Evolutionary conservation across 768 basidiomycete genomes (phyloP), one percentile per base, ranked within the genome.

Genomic region (Lentinula aciculospora): DNA sequence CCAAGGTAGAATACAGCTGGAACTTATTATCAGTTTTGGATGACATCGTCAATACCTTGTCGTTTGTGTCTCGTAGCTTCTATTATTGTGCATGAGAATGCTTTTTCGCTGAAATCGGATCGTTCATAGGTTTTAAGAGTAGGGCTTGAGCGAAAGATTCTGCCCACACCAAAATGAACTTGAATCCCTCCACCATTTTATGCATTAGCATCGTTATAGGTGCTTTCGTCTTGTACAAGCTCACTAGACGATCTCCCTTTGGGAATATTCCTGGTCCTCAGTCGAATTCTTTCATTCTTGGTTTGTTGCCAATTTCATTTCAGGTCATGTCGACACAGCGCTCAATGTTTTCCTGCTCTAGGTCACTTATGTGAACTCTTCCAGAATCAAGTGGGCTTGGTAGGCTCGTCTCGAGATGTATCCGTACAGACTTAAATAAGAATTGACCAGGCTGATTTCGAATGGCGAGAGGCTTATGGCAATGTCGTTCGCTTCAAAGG

Each of bases 401-500:
- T 60, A 29, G 25, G 46, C 7, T 9, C 7, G 4, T 8, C 25
- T 32, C 29, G 15, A 36, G 15, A 9, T 34, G 9, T 2, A 10
- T 8, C 42, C 3, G 7, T 32, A 19, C 32, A 19, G 32, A 32
- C 29, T 23, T 3, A 21, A 12, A 19, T 34, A 36, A 5, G 3
- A 27, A 31, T 39, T 50, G 12, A 31, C 48, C 3, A 59, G 58
- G 46, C 44, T 2, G 53, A 55, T 17, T 47, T 55, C 4, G n/a
- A 48, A 37, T 60, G 58, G 58, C 40, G 50, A 32, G 21, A 42
- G 28, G 37, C 19, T 13, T 60, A 60, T 27, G 58, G 58, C 17
- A 28, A 49, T 12, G 42, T 56, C 28, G 34, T 60, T 27, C 36
- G 46, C 28, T 45, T 60, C 46, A 47, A 51, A 9, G 58, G 21